phyloP scores from a whole-genome alignment of 805 yeast genomes.

The Barnettozyma siamensis region DNA sequence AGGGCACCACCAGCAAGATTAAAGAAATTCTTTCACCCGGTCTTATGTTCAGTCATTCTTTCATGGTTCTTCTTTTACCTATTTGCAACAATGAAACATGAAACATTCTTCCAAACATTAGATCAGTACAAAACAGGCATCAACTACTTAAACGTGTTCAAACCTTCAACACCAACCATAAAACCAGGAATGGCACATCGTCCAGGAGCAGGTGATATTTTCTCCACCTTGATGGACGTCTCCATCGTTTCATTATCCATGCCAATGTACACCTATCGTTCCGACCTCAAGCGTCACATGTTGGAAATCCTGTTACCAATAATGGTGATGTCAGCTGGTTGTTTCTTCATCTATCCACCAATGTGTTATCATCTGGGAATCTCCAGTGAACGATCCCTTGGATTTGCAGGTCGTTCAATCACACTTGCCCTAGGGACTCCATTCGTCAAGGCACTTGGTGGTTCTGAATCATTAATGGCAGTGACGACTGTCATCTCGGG shows the following conservation, averaged over 20 bases:
- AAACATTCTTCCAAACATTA: conserved; percentile 47
- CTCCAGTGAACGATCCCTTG: conserved; percentile 53
- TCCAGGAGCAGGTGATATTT: conserved; percentile 83
- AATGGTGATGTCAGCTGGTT: conserved; percentile 45
- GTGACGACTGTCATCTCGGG: conserved; percentile 76
- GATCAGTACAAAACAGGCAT: conserved; percentile 62
- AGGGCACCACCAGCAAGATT: conserved; percentile 38
- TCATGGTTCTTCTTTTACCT: conserved; percentile 60
- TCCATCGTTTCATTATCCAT: conserved; percentile 70
- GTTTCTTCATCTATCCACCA: conserved; percentile 67
- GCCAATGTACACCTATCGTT: conserved; percentile 72
- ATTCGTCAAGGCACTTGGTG: conserved; percentile 57
- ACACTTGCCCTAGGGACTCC: conserved; percentile 80
- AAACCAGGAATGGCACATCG: conserved; percentile 26
- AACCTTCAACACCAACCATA: conserved; percentile 14
- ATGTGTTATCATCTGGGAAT: conserved; percentile 62
- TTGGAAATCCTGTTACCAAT: conserved; percentile 56
- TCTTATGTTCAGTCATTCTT: conserved; percentile 57
- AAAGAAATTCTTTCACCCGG: conserved; percentile 61
- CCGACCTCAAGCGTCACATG: conserved; percentile 55
- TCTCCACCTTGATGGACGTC: conserved; percentile 66
- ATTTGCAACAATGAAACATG: conserved; percentile 45
- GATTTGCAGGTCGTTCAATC: conserved; percentile 74
- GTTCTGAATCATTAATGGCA: conserved; percentile 68
- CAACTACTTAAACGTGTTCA: conserved; percentile 55